These are phyloP conservation scores for Neckera pumila DNA, from an alignment of 225 moss, liverwort and hornwort genomes.

Conservation along the genomic window DNA sequence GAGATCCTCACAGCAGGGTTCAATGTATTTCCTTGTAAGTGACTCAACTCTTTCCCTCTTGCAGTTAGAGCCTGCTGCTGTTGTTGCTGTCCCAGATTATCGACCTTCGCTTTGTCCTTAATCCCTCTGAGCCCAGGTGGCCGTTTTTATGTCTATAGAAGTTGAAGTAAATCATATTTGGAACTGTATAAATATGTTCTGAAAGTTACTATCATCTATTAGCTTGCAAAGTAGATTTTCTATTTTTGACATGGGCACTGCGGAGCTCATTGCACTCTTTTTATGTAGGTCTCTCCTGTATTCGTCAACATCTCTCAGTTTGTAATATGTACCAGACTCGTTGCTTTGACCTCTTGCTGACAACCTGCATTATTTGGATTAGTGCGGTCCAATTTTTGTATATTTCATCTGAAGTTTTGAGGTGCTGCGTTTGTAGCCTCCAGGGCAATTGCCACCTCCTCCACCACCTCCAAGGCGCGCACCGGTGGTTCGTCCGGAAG, in stretches of 20 bases:
- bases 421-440: conserved; percentile 29
- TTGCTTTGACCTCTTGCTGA: not conserved
- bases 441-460: conserved; percentile 45
- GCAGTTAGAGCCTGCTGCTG: not conserved
- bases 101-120: not conserved
- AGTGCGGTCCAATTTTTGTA: not conserved
- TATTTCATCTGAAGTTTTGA: not conserved
- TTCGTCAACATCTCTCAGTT: not conserved
- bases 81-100: not conserved
- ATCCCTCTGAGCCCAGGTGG: not conserved
- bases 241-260: not conserved
- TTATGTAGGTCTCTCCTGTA: not conserved
- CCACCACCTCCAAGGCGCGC: conserved; percentile 55
- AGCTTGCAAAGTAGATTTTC: not conserved
- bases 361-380: not conserved
- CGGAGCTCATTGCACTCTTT: not conserved
- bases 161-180: not conserved
- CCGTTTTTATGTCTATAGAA: not conserved
- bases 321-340: not conserved
- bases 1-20: conserved; percentile 17
- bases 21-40: conserved; percentile 34
- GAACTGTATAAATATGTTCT: not conserved
- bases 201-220: too few relatives aligned
- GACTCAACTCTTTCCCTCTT: not conserved
- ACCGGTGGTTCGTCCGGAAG: conserved; percentile 22